Percentiles rank a stretch among this genome's conserved stretches.
Evolutionary conservation across 768 basidiomycete genomes (phyloP).

Genomic region (Leucocoprinus leucothites): DNA sequence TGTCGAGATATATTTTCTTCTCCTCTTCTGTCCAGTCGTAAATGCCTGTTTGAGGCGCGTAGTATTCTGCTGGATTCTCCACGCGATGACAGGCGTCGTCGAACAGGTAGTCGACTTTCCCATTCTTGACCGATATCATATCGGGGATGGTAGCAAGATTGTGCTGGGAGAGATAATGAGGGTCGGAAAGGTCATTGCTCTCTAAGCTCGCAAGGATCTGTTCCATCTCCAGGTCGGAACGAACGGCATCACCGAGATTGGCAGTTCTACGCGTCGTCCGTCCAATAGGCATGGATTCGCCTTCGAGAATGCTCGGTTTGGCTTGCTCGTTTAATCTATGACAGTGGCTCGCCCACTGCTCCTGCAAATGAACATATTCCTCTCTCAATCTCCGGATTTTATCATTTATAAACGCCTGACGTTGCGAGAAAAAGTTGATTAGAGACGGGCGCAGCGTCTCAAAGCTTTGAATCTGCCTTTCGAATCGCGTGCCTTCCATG

Average conservation of each 20-base stretch:
- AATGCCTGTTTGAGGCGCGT: constrained; percentile 66
- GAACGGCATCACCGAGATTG: constrained; percentile 83
- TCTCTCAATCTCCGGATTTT: constrained; percentile 57
- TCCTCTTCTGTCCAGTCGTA: constrained; percentile 89
- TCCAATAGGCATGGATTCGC: constrained; percentile 39
- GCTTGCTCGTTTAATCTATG: constrained; percentile 60
- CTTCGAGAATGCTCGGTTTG: constrained; percentile 31
- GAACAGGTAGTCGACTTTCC: constrained; percentile 59
- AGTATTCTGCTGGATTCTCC: constrained; percentile 74
- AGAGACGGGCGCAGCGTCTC: constrained; percentile 44
- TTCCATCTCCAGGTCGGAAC: constrained; percentile 95
- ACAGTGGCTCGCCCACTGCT: constrained; percentile 74
- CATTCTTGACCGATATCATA: constrained; percentile 73
- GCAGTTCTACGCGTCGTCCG: constrained; percentile 75
- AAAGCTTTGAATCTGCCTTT: constrained; percentile 35
- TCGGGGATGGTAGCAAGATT: constrained; percentile 90
- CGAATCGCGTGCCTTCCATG: constrained; percentile 30
- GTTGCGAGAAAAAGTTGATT: constrained; percentile 50
- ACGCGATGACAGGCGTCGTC: constrained; percentile 87
- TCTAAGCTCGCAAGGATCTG: constrained; percentile 95
- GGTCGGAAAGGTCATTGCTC: constrained; percentile 91
- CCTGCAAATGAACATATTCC: constrained; percentile 68
- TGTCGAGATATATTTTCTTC: constrained; percentile 71
- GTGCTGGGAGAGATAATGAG: constrained; percentile 77
- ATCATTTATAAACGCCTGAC: constrained; percentile 43